phyloP scores from a whole-genome alignment of 2,329 filamentous ascomycete species.

The Fusarium succisae region DNA sequence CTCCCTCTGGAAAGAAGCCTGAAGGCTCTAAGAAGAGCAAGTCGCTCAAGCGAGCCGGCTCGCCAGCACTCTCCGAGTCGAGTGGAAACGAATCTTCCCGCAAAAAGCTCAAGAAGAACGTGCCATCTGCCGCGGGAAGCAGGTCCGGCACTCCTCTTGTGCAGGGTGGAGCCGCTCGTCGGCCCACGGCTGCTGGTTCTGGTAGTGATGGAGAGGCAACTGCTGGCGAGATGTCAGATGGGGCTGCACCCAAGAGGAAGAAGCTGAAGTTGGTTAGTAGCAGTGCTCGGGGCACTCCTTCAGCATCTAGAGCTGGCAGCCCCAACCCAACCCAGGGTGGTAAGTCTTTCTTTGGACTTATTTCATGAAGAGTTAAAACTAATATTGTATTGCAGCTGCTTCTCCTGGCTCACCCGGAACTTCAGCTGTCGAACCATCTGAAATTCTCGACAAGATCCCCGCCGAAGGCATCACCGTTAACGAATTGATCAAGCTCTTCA shows the following conservation, averaged over 20 bases:
- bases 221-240: conserved; percentile 72
- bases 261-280: conserved; percentile 63
- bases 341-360: conserved; percentile 40
- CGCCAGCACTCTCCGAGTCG: conserved; percentile 87
- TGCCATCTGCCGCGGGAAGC: conserved; percentile 58
- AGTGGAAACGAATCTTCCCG: conserved; percentile 91
- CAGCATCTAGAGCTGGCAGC: conserved; percentile 69
- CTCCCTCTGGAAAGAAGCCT: conserved; percentile 59
- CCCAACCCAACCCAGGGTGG: conserved; percentile 58
- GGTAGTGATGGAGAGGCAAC: conserved; percentile 79
- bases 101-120: conserved; percentile 77
- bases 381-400: conserved; percentile 36
- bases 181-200: conserved; percentile 62
- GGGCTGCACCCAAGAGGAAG: conserved; percentile 60
- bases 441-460: conserved; percentile 65
- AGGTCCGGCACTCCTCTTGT: conserved; percentile 66
- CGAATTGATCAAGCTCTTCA: conserved; percentile 64
- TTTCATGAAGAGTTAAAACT: neutral
- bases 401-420: conserved; percentile 49
- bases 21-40: conserved; percentile 62
- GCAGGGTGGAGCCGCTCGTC: conserved; percentile 50
- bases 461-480: conserved; percentile 64
- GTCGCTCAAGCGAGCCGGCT: conserved; percentile 83
- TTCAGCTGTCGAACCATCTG: conserved; percentile 57
- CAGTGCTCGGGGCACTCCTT: conserved; percentile 61